Base-by-base conservation (phyloP, 345 rosid genomes). In the Hypericum androsaemum region DNA sequence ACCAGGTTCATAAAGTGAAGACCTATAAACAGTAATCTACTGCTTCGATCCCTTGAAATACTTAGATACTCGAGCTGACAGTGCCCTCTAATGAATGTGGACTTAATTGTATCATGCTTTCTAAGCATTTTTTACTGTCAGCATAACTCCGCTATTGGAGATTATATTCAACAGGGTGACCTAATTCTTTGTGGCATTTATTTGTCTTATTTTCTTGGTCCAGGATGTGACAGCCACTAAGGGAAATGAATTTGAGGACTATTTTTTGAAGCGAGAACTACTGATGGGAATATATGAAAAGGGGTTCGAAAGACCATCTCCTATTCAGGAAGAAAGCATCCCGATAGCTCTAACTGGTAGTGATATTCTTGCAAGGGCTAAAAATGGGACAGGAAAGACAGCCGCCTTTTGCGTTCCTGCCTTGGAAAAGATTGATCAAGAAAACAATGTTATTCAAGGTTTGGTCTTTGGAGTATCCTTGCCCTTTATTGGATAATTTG, bases 171-270 rank as follows among this genome's bases (percentile, higher is more conserved):
- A 5, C 15, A 13, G 48, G 12, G 3, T 11, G 16, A 11, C 12
- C 9, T 44, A 8, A 12, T 46, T 46, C 22, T 17, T 13, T 12
- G 12, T 8, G 22, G 8, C 50, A 9, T 46, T 10, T 46, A 8
- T 46, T 46, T 12, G 37, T 50, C 38, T 16, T 62, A 8, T n/a
- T 0, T 62, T 56, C 15, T 55, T 54, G 32, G 32, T 22, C 32
- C 76, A 94, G 99, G 99, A 94, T 69, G 99, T 94, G 61, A 94
- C 99, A 41, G 97, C 99, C 37, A 94, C 99, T 0, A 94, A 94
- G 62, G 97, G 99, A 64, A 94, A 94, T 52, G 99, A 94, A 60
- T 94, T 94, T 38, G 99, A 94, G 77, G 99, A 94, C 71, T 94
- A 94, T 68, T 94, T 88, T 72, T 76, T 94, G 61, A 94, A 94